Evolutionary conservation across 2,329 filamentous ascomycete species (phyloP).

Genomic region (Aspergillus pseudonomiae): DNA sequence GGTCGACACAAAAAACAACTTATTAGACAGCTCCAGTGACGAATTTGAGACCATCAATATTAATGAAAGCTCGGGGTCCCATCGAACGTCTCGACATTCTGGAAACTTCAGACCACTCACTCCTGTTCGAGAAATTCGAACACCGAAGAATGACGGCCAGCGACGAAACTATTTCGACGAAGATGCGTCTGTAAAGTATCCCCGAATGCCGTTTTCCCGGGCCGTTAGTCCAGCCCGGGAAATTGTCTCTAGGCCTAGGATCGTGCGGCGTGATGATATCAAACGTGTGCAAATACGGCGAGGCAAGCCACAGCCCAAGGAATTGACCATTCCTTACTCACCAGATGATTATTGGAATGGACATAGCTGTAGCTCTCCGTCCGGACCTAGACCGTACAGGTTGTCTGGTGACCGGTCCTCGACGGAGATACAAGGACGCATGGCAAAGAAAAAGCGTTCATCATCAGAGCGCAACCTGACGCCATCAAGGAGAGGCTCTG

Average conservation of each 20-base stretch:
- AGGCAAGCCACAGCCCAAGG: conserved; percentile 30
- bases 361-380: conserved; percentile 11
- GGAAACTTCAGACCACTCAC: conserved; percentile 24
- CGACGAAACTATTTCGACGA: conserved; percentile 9
- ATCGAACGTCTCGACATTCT: conserved; percentile 24
- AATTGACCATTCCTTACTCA: conserved; percentile 28
- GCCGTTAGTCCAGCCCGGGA: conserved; percentile 32
- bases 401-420: conserved; percentile 12
- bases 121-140: conserved; percentile 26
- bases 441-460: conserved; percentile 26
- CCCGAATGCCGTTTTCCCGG: conserved; percentile 23
- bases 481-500: conserved; percentile 33
- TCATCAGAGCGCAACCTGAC: conserved; percentile 34
- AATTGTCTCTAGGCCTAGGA: conserved; percentile 36
- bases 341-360: conserved; percentile 36
- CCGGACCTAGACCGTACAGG: conserved; percentile 6
- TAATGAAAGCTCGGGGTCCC: conserved; percentile 26
- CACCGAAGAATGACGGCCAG: conserved; percentile 17
- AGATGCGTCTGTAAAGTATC: conserved; percentile 20
- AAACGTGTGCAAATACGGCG: conserved; percentile 35
- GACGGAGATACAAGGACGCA: conserved; percentile 9
- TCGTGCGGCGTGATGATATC: conserved; percentile 36
- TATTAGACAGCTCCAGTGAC: conserved; percentile 14
- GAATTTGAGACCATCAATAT: conserved; percentile 31
- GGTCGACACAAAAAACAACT: conserved; percentile 10